Evolutionary conservation across 2,329 filamentous ascomycete species (phyloP).

Genomic region (Alternaria gansuensis): DNA sequence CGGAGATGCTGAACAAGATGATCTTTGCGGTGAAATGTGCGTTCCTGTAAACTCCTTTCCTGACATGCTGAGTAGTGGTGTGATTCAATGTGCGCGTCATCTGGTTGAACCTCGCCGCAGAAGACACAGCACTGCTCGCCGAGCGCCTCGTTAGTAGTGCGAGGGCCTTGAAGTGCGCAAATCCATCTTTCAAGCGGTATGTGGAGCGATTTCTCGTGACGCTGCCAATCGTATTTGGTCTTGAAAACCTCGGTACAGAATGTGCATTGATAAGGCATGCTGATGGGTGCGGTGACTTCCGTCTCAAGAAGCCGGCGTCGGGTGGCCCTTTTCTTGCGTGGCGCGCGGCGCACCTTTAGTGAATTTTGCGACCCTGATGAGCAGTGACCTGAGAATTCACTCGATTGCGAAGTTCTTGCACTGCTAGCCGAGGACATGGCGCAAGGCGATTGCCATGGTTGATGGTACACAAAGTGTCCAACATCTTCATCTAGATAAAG

Average conservation of each 20-base stretch:
- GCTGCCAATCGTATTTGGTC: conserved; percentile 43
- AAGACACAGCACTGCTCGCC: conserved; percentile 34
- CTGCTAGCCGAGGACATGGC: conserved; percentile 36
- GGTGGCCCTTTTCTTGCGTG: conserved; percentile 24
- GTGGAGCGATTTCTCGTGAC: conserved; percentile 45
- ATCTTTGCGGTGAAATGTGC: conserved; percentile 44
- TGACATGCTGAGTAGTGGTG: conserved; percentile 38
- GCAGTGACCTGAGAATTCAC: conserved; percentile 28
- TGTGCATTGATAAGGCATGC: conserved; percentile 40
- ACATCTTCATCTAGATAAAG: background rate
- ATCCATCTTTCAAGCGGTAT: conserved; percentile 42
- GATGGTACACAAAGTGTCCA: conserved; percentile 8
- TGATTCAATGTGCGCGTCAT: conserved; percentile 28
- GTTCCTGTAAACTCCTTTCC: conserved; percentile 32
- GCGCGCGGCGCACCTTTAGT: conserved; percentile 19
- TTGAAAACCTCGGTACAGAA: conserved; percentile 46
- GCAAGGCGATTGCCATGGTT: conserved; percentile 26
- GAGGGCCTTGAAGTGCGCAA: conserved; percentile 31
- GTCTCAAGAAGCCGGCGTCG: conserved; percentile 24
- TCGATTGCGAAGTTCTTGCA: conserved; percentile 36
- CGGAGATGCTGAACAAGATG: conserved; percentile 40
- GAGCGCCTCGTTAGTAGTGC: conserved; percentile 21
- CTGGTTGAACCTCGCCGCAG: conserved; percentile 25
- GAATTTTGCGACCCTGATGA: conserved; percentile 33
- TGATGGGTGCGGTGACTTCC: conserved; percentile 17